Conservation (phyloP, 495 filamentous ascomycete species). For the Apodospora peruviana region DNA sequence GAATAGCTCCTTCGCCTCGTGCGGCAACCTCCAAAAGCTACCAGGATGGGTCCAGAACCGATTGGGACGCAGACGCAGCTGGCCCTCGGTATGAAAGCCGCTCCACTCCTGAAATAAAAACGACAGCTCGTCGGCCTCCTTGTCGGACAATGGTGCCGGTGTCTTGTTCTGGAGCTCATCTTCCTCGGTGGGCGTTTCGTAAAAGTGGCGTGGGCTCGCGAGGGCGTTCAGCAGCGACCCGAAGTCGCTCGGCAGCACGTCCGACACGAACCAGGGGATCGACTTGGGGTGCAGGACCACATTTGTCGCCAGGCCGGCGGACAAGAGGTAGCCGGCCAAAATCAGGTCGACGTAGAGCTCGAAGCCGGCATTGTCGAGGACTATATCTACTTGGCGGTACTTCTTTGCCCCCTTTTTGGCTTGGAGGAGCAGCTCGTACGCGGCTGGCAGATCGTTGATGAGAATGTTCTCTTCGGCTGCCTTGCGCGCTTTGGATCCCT, state of each 20-base stretch:
- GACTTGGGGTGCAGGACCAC: slow-evolving; percentile 90
- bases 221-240: slow-evolving; percentile 69
- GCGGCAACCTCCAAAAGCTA: slow-evolving; percentile 80
- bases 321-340: slow-evolving; percentile 81
- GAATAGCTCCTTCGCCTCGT: slow-evolving; percentile 56
- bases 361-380: slow-evolving; percentile 94
- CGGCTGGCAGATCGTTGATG: slow-evolving; percentile 69
- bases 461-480: slow-evolving; percentile 82
- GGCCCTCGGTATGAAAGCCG: slow-evolving; percentile 69
- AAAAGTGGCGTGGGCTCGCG: slow-evolving; percentile 69
- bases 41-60: slow-evolving; percentile 83
- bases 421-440: slow-evolving; percentile 63
- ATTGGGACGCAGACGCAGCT: slow-evolving; percentile 74
- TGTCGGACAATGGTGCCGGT: slow-evolving; percentile 54
- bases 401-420: slow-evolving; percentile 55
- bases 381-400: slow-evolving; percentile 74
- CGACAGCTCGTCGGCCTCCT: slow-evolving; percentile 58
- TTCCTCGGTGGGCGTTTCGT: slow-evolving; percentile 64
- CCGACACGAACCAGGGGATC: slow-evolving; percentile 96
- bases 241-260: slow-evolving; percentile 85
- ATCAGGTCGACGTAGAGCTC: slow-evolving; percentile 94
- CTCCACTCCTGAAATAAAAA: slow-evolving; percentile 84
- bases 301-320: slow-evolving; percentile 72
- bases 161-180: slow-evolving; percentile 48
- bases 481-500: slow-evolving; percentile 81